Conservation (phyloP, 805 yeast species). For the Suhomyces tanzawaensis region DNA sequence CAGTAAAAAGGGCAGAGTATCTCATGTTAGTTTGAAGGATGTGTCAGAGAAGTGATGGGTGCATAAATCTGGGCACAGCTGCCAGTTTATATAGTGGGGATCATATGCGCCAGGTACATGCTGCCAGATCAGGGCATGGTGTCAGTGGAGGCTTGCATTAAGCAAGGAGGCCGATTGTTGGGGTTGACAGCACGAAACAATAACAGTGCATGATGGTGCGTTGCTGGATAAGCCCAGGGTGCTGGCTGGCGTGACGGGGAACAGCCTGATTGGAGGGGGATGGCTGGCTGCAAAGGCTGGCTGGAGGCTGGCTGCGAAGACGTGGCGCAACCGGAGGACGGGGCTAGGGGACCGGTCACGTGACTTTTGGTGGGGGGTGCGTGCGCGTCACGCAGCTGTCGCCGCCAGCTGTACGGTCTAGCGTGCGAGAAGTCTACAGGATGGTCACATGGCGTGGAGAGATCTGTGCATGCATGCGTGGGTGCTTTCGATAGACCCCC, state of each 20-base stretch:
- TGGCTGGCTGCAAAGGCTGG: neutral
- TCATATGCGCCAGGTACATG: neutral
- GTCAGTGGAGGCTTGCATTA: neutral
- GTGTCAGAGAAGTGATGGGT: neutral
- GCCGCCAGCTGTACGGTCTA: too few relatives aligned
- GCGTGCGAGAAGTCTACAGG: too few relatives aligned
- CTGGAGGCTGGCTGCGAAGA: slow-evolving; percentile 2
- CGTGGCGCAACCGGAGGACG: neutral
- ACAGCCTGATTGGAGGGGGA: neutral
- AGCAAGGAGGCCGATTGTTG: neutral
- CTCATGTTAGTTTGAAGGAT: slow-evolving; percentile 12
- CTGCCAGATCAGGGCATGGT: neutral
- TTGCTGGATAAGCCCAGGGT: neutral
- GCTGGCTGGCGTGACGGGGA: too few relatives aligned
- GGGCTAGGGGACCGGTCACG: too few relatives aligned
- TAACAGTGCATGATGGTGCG: neutral
- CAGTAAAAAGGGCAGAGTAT: slow-evolving; percentile 18
- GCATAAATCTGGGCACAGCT: neutral
- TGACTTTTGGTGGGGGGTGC: too few relatives aligned
- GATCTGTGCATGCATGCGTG: too few relatives aligned
- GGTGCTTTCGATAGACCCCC: too few relatives aligned
- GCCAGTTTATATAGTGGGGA: neutral
- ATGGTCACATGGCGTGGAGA: too few relatives aligned
- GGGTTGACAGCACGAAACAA: neutral
- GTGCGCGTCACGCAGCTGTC: too few relatives aligned